These are phyloP conservation scores for Chytridium lagenaria DNA, from an alignment of 371 early-diverging fungal species.

Conservation along the genomic window DNA sequence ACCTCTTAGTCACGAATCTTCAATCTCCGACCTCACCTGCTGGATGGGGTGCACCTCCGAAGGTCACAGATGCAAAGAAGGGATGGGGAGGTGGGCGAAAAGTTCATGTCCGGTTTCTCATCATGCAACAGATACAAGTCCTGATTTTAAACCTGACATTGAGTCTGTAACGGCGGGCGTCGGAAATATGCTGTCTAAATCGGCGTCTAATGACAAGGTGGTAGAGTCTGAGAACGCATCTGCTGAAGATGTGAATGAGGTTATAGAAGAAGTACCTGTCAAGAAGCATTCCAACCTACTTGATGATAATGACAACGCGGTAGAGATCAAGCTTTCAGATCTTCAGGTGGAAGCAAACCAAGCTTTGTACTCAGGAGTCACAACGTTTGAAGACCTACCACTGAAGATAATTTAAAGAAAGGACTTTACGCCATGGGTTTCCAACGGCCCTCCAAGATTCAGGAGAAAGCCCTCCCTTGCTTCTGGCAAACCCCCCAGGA, in stretches of 20 bases:
- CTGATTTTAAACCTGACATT: no score
- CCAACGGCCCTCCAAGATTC: slow-evolving; percentile 93
- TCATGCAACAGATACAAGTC: no score
- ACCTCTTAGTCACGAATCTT: not conserved
- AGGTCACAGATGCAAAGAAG: slow-evolving; percentile 23
- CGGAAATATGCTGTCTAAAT: not conserved
- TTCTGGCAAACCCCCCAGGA: slow-evolving; percentile 65
- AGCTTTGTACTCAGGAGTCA: slow-evolving; percentile 55
- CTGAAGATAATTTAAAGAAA: slow-evolving; percentile 75
- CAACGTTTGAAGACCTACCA: slow-evolving; percentile 58
- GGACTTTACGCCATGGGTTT: slow-evolving; percentile 94
- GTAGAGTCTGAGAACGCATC: not conserved
- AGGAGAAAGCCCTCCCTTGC: slow-evolving; percentile 93
- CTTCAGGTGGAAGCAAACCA: slow-evolving; percentile 78
- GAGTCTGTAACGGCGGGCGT: slow-evolving; percentile 10
- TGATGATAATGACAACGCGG: slow-evolving; percentile 62
- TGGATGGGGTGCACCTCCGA: slow-evolving; percentile 22
- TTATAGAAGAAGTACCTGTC: slow-evolving; percentile 10
- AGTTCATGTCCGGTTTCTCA: no score
- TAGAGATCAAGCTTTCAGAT: slow-evolving; percentile 82
- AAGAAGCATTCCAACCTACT: slow-evolving; percentile 26
- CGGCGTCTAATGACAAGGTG: not conserved
- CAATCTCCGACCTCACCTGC: slow-evolving; percentile 4
- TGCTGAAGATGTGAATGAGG: slow-evolving; percentile 19
- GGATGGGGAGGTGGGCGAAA: slow-evolving; percentile 19